A percentile compares a stretch with the other conserved stretches of the same genome.
Conservation (phyloP, 345 rosid genomes). For the Capsella bursapastoris region DNA sequence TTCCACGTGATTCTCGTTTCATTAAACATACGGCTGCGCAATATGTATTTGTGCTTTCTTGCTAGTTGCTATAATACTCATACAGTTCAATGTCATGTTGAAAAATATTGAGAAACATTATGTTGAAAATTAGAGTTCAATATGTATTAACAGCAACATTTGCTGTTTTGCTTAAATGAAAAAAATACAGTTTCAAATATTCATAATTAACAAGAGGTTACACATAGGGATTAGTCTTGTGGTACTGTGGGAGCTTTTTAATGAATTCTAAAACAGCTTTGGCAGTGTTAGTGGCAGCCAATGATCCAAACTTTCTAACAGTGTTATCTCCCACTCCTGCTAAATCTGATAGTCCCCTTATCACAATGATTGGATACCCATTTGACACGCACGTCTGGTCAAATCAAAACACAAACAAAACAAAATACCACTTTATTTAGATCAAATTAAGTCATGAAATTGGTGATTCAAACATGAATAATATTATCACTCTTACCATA, state of each 20-base stretch:
- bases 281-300: constrained; percentile 55
- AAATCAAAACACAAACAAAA: neutral
- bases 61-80: no score
- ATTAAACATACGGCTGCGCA: neutral
- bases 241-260: constrained; percentile 27
- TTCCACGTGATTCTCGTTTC: neutral
- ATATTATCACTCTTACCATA: constrained; percentile 41
- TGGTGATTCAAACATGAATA: neutral
- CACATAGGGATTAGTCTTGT: neutral
- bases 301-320: constrained; percentile 43
- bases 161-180: no score
- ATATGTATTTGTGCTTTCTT: no score
- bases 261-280: constrained; percentile 50
- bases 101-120: no score
- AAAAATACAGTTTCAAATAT: neutral
- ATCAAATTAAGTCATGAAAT: neutral
- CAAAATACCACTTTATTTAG: neutral
- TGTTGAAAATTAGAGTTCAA: no score
- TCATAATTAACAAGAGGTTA: neutral
- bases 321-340: constrained; percentile 53
- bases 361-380: constrained; percentile 51
- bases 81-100: no score
- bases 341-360: constrained; percentile 54
- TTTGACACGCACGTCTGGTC: constrained; percentile 58
- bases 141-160: no score